phyloP scores from a whole-genome alignment of 179 eudicot genomes.

The Nepenthes alata region DNA sequence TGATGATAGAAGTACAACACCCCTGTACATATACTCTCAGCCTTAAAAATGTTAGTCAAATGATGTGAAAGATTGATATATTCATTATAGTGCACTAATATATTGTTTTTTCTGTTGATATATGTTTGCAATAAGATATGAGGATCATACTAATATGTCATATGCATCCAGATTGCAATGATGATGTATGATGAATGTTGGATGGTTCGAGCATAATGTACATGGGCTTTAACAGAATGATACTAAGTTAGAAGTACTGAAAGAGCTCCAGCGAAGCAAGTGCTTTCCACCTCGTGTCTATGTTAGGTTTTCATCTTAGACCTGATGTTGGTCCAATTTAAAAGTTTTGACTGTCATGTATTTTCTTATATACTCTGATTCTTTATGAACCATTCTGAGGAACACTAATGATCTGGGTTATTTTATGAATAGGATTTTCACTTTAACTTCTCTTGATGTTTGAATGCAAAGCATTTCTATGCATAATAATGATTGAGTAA shows the following conservation, averaged over 20 bases:
- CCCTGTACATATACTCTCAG: no score
- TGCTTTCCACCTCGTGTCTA: slow-evolving; percentile 5
- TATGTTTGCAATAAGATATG: slow-evolving; percentile 13
- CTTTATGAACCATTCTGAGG: background rate
- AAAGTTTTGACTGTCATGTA: background rate
- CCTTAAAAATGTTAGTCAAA: no score
- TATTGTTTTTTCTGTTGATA: slow-evolving; percentile 1
- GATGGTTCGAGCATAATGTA: slow-evolving; percentile 35
- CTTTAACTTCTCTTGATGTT: background rate
- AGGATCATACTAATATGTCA: slow-evolving; percentile 39
- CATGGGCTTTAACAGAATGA: slow-evolving; percentile 30
- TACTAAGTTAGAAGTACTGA: slow-evolving; percentile 28
- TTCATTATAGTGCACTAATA: background rate
- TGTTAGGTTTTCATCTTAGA: slow-evolving; percentile 2
- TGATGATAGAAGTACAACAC: no score
- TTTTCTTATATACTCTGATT: no score
- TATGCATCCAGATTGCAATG: slow-evolving; percentile 68
- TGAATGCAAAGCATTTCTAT: no score
- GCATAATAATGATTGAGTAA: no score
- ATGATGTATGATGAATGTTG: slow-evolving; percentile 56
- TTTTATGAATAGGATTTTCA: background rate
- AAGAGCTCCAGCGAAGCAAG: slow-evolving; percentile 22
- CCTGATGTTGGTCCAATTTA: background rate
- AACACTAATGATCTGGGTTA: background rate
- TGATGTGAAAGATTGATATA: no score